A percentile compares a stretch with the other conserved stretches of the same genome.
These are phyloP conservation scores for Furcasterigmium furcatum DNA, from an alignment of 2,329 filamentous ascomycete species.

Conservation along the genomic window DNA sequence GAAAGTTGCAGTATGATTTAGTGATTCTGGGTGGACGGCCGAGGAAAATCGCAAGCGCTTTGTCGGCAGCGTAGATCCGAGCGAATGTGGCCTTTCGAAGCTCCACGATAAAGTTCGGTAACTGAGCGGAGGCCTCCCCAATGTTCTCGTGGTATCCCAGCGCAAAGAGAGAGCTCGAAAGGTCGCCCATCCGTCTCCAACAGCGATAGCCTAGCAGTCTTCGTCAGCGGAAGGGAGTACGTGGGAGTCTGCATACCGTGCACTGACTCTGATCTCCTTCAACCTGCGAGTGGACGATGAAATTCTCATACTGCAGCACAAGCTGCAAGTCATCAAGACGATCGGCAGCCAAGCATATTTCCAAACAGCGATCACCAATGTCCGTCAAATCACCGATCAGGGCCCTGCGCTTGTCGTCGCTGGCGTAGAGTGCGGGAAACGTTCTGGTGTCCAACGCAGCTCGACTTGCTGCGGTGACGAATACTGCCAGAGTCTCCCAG, in stretches of 20 bases:
- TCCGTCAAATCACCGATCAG: constrained; percentile 12
- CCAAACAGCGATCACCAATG: constrained; percentile 16
- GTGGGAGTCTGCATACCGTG: neutral
- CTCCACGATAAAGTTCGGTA: constrained; percentile 34
- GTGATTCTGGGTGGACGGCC: constrained; percentile 43
- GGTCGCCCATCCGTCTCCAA: constrained; percentile 42
- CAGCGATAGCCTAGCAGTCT: constrained; percentile 36
- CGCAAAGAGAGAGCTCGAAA: constrained; percentile 41
- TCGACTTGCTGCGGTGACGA: constrained; percentile 16
- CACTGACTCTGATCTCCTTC: constrained; percentile 35
- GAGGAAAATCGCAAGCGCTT: constrained; percentile 44
- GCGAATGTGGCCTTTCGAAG: constrained; percentile 36
- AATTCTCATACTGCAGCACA: constrained; percentile 41
- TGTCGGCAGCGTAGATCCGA: constrained; percentile 40
- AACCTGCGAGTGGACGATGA: constrained; percentile 38
- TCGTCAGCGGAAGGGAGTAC: neutral
- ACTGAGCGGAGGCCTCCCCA: constrained; percentile 11
- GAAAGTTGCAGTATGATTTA: constrained; percentile 35
- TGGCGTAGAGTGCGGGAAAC: constrained; percentile 2
- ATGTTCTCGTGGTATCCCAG: constrained; percentile 41
- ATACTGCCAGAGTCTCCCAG: constrained; percentile 20
- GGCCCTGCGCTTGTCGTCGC: constrained; percentile 9
- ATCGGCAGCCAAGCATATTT: constrained; percentile 19
- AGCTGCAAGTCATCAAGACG: constrained; percentile 40
- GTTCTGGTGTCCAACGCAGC: constrained; percentile 13